Conservation (phyloP, 495 filamentous ascomycete genomes). For the Lepraria neglecta region DNA sequence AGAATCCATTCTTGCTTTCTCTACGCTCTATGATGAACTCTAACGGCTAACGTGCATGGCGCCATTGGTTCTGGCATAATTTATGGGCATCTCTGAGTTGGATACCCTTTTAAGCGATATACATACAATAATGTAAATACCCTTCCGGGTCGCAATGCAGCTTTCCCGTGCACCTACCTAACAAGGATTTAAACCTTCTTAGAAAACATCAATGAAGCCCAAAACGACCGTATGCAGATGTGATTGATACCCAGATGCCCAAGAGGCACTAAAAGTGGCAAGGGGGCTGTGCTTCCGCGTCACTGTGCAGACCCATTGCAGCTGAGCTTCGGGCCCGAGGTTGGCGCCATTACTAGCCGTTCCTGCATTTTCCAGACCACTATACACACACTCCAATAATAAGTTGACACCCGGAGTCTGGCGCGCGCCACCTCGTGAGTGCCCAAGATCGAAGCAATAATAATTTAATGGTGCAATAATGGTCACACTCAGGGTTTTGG, state of each 20-base stretch:
- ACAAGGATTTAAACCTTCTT: not conserved
- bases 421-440: conserved; percentile 1
- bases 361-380: conserved; percentile 1
- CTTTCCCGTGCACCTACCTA: not conserved
- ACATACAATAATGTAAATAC: not conserved
- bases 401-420: not conserved
- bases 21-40: not conserved
- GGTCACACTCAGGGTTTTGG: not conserved
- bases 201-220: not conserved
- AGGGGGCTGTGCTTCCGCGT: conserved; percentile 8
- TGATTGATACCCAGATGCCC: conserved; percentile 7
- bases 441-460: not conserved
- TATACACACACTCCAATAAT: conserved; percentile 5
- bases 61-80: not conserved
- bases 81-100: not conserved
- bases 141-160: not conserved
- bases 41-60: conserved; percentile 1
- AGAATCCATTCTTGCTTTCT: not conserved
- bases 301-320: conserved; percentile 3
- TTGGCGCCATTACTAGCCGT: not conserved
- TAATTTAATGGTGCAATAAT: not conserved
- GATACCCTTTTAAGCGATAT: not conserved
- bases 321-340: conserved; percentile 8
- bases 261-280: conserved; percentile 10
- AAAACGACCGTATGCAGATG: not conserved